Evolutionary conservation across 768 basidiomycete species (phyloP), one percentile per base, ranked within the genome.

Genomic region (Termitomyces sp.): DNA sequence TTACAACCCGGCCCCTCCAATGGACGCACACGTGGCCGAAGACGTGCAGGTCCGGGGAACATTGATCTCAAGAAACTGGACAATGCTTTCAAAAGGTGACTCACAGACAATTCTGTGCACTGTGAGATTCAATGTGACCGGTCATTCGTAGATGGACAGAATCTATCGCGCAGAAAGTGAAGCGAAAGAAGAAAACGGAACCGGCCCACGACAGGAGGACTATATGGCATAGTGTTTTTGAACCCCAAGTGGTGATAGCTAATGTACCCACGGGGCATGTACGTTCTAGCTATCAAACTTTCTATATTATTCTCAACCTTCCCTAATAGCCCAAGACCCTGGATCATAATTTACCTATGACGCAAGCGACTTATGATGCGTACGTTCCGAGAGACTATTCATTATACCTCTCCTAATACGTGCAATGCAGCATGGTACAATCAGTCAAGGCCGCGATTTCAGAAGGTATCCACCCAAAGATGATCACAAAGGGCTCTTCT

Each of bases 401-500:
- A 45, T 30, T 24, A 36, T 16, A 38, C 22, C 59, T 48, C 16
- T 18, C 22, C 43, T 59, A 16, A 65, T 22, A 28, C 50, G 47
- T 6, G 35, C 46, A n/a, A n/a, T 50, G 49, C 58, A 90, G 88
- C 53, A 66, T 87, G 16, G 82, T 83, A 16, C 77, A 85, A 65
- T 82, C 83, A 32, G 84, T 91, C 16, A 83, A 80, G 65, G 77
- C 71, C 58, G 88, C 90, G 14, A 89, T 95, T 61, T 58, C 74
- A 6, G 87, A 86, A 24, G 92, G 91, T 13, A 80, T 92, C 44
- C 92, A 95, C 64, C 93, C 93, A 10, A 92, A 93, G 70, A 90
- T 95, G 84, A 95, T 95, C 51, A 72, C 82, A 5, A 94, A 93
- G 66, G 94, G 94, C 12, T 92, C 90, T 2, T 91, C 88, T 6